Evolutionary conservation across 2,329 filamentous ascomycete species (phyloP).

Genomic region (Pleomassaria siparia): DNA sequence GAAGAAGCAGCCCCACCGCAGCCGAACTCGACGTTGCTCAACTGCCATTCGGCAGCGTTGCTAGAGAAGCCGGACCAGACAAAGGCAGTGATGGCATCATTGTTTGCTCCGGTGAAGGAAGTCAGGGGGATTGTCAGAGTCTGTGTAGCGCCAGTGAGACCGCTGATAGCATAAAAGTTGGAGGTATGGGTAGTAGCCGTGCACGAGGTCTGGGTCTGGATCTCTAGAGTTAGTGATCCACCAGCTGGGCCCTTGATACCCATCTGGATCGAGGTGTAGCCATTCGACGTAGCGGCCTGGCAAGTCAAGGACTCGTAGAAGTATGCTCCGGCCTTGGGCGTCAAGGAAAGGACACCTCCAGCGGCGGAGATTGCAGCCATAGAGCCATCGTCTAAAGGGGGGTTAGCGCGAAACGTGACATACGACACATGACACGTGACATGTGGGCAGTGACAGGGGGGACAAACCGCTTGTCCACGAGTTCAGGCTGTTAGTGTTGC

Average conservation of each 20-base stretch:
- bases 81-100: slow-evolving; percentile 51
- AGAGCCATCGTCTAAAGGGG: slow-evolving; percentile 51
- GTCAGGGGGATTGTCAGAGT: slow-evolving; percentile 55
- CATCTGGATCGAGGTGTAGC: slow-evolving; percentile 54
- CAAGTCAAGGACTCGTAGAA: slow-evolving; percentile 58
- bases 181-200: slow-evolving; percentile 47
- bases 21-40: slow-evolving; percentile 52
- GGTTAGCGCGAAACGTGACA: slow-evolving; percentile 10
- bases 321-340: slow-evolving; percentile 52
- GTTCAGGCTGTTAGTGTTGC: slow-evolving; percentile 39
- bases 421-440: no score
- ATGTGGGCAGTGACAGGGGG: neutral
- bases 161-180: slow-evolving; percentile 48
- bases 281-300: slow-evolving; percentile 47
- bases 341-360: slow-evolving; percentile 52
- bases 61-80: slow-evolving; percentile 48
- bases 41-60: slow-evolving; percentile 47
- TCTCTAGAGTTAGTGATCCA: slow-evolving; percentile 47
- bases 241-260: slow-evolving; percentile 49
- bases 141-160: slow-evolving; percentile 53
- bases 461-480: slow-evolving; percentile 40
- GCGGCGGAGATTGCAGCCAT: slow-evolving; percentile 49
- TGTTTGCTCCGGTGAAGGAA: slow-evolving; percentile 54
- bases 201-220: slow-evolving; percentile 53
- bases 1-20: slow-evolving; percentile 34